Base-by-base conservation (phyloP, 441 rosid genomes). In the Aleurites moluccanus region DNA sequence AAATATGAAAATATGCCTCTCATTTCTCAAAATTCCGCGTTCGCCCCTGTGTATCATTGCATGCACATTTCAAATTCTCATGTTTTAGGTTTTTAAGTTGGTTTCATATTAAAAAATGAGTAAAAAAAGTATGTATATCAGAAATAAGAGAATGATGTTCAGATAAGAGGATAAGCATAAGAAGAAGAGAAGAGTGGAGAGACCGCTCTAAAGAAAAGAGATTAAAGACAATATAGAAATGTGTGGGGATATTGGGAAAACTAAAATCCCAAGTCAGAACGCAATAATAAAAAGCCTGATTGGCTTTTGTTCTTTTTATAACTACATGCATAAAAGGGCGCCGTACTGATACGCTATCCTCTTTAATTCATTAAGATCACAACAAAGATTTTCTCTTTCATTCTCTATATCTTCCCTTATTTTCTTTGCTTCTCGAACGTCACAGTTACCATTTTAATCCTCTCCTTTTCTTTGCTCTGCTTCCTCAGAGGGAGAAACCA, bases 251-350 rank as follows among this genome's bases (percentile, higher is more conserved):
- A 82, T 88, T 68, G 93, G 97, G 91, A 90, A n/a, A 89, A 85
- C 97, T 88, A 83, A 91, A 90, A 89, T 89, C 90, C 87, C 84
- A 81, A 76, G 87, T 78, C 89, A 85, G 87, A 86, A 73, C 70
- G 86, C 87, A 82, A 84, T 81, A 80, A 83, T 83, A 70, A 83
- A 78, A 67, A 57, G 74, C 61, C 75, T 73, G 69, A 69, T 27
- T 50, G 27, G 23, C 69, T 55, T 71, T 70, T 18, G 20, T 61
- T 40, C 28, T 27, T 60, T 52, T 27, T 23, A 14, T 50, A 9
- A 50, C 20, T 9, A 56, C 21, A 10, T 20, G 35, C 30, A 33
- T 27, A 11, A 25, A 65, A 57, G 14, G 42, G 8, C 59, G 25
- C 50, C 49, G 40, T 83, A 82, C 92, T 75, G 83, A 86, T 85